These are phyloP conservation scores for Hansfordia pulvinata DNA, from an alignment of 2,329 filamentous ascomycete genomes.

Conservation along the genomic window DNA sequence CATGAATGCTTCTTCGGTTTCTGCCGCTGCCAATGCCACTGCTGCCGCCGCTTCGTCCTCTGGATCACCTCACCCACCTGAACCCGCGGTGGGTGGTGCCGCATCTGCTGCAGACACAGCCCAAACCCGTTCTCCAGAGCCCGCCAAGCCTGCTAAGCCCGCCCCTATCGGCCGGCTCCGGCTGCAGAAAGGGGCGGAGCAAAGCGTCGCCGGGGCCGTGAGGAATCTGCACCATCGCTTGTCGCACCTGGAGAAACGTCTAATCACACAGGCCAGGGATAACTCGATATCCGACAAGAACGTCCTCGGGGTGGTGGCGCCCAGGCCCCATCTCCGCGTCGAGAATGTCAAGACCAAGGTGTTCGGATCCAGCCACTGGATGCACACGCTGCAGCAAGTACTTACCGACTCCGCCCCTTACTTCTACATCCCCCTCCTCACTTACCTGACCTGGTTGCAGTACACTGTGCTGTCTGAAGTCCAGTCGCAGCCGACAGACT, in stretches of 20 bases:
- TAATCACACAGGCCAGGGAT: conserved; percentile 1
- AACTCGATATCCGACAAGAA: not conserved
- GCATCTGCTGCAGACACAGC: too few relatives aligned
- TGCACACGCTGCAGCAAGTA: conserved; percentile 9
- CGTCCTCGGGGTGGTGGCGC: conserved; percentile 5
- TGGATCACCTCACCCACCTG: too few relatives aligned
- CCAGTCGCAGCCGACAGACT: conserved; percentile 5
- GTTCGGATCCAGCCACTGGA: conserved; percentile 10
- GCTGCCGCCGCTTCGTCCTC: too few relatives aligned
- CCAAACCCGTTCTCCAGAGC: too few relatives aligned
- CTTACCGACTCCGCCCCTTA: not conserved
- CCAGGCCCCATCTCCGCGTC: conserved; percentile 8
- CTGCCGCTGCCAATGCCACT: too few relatives aligned
- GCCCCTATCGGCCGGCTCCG: too few relatives aligned
- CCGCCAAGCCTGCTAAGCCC: too few relatives aligned
- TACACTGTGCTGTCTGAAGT: conserved; percentile 7
- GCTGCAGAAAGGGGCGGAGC: too few relatives aligned
- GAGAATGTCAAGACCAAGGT: conserved; percentile 9
- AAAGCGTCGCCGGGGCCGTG: too few relatives aligned
- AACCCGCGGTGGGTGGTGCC: too few relatives aligned
- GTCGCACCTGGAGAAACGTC: conserved; percentile 6
- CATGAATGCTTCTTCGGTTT: too few relatives aligned
- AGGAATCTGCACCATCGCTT: too few relatives aligned
- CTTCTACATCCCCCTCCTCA: not conserved
- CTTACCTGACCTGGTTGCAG: conserved; percentile 5